Percentiles rank a stretch among this genome's conserved stretches.
These are phyloP conservation scores for Drosera capensis DNA, from an alignment of 148 eudicot genomes.

Conservation along the genomic window DNA sequence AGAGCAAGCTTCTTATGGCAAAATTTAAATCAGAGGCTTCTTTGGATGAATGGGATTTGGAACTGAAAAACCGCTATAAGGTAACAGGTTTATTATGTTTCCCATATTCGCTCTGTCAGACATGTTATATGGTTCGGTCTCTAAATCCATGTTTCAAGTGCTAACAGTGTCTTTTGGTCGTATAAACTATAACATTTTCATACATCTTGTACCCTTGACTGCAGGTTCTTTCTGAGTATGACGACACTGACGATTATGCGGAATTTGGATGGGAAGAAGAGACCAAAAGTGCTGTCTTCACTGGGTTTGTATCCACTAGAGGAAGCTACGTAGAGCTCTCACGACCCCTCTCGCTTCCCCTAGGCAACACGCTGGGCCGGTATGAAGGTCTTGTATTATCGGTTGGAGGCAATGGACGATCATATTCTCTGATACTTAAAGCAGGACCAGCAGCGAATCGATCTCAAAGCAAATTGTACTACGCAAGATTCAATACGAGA, in stretches of 20 bases:
- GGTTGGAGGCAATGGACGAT: slow-evolving; percentile 92
- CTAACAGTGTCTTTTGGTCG: too few relatives aligned
- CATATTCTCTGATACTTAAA: slow-evolving; percentile 74
- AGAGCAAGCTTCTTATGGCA: slow-evolving; percentile 80
- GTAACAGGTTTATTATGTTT: slow-evolving; percentile 6
- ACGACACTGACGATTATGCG: slow-evolving; percentile 95
- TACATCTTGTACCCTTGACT: too few relatives aligned
- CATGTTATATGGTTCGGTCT: too few relatives aligned
- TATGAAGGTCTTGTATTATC: slow-evolving; percentile 90
- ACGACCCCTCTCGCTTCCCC: slow-evolving; percentile 70
- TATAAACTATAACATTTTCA: too few relatives aligned
- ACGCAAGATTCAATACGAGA: slow-evolving; percentile 78
- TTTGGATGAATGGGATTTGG: slow-evolving; percentile 68
- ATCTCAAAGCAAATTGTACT: slow-evolving; percentile 65
- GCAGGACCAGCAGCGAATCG: slow-evolving; percentile 62
- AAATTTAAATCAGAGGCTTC: slow-evolving; percentile 75
- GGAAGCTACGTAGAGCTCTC: slow-evolving; percentile 90
- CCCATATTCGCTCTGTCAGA: neutral
- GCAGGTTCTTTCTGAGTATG: slow-evolving; percentile 77
- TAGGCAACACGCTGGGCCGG: slow-evolving; percentile 88
- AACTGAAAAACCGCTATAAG: slow-evolving; percentile 78
- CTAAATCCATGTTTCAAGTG: too few relatives aligned
- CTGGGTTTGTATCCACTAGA: slow-evolving; percentile 90
- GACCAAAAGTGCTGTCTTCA: slow-evolving; percentile 58
- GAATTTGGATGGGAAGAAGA: slow-evolving; percentile 52